Conservation (phyloP, 176 grass and related monocot species). For the Themeda triandra region DNA sequence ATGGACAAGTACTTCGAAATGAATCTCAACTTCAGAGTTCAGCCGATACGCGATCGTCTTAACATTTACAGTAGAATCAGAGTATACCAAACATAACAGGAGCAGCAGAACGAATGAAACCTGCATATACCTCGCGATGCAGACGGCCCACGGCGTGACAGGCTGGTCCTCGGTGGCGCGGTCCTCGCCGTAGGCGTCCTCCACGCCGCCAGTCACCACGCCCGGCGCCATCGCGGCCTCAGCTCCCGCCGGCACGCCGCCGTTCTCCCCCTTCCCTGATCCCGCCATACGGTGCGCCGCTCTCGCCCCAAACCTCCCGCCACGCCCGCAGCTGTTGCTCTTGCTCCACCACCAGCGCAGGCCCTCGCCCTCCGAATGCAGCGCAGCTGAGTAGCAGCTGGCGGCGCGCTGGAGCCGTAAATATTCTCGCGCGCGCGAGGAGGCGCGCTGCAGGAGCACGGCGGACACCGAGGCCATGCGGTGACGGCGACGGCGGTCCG, state of each 20-base stretch:
- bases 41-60: neutral
- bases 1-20: neutral
- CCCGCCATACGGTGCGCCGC: slow-evolving; percentile 37
- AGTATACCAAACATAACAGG: neutral
- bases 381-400: neutral
- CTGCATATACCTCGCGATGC: slow-evolving; percentile 47
- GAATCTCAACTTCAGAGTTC: neutral
- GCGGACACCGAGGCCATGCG: slow-evolving; percentile 21
- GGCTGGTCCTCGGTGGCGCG: slow-evolving; percentile 55
- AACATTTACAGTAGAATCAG: neutral
- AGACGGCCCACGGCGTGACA: slow-evolving; percentile 61
- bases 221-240: neutral
- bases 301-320: slow-evolving; percentile 3
- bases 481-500: slow-evolving; percentile 21
- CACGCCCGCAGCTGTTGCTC: neutral
- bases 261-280: slow-evolving; percentile 21
- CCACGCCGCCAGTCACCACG: slow-evolving; percentile 39
- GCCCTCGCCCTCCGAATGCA: neutral
- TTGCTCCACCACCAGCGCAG: neutral
- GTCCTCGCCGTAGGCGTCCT: slow-evolving; percentile 59
- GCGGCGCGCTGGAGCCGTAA: slow-evolving; percentile 5
- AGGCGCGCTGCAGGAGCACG: slow-evolving; percentile 11
- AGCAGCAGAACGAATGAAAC: neutral
- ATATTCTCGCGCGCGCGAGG: slow-evolving; percentile 20
- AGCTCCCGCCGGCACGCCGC: neutral